Evolutionary conservation across 2,329 filamentous ascomycete genomes (phyloP).

Genomic region (Tolypocladium sp.): DNA sequence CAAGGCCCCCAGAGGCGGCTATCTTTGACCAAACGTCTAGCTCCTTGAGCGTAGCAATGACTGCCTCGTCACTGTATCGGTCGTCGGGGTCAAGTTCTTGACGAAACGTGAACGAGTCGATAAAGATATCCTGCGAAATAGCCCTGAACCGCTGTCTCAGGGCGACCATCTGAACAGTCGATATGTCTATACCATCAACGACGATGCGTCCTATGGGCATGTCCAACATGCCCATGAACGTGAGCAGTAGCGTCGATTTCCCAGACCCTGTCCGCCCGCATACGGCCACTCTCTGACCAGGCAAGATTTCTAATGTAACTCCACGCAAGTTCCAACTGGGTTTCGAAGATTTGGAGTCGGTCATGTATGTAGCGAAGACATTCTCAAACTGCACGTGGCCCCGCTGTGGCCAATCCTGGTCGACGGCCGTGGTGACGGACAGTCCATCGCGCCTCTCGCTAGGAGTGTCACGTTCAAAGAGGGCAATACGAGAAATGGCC

Average conservation of each 20-base stretch:
- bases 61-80: not conserved
- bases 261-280: not conserved
- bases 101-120: not conserved
- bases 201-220: not conserved
- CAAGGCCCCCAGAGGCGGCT: not conserved
- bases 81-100: not conserved
- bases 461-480: not conserved
- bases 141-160: not conserved
- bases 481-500: constrained; percentile 12
- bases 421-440: not conserved
- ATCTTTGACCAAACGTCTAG: not conserved
- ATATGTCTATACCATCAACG: not conserved
- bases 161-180: not conserved
- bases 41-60: not conserved
- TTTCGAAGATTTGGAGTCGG: not conserved
- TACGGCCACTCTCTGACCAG: not conserved
- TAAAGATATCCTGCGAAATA: not conserved
- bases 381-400: not conserved
- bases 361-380: not conserved
- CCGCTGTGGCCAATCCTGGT: not conserved
- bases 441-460: not conserved
- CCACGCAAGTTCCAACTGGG: not conserved
- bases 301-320: not conserved
- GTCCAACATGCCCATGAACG: not conserved
- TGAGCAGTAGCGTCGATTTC: not conserved